phyloP scores from a whole-genome alignment of 192 early-diverging fungal species.

The Jimgerdemannia lactiflua region DNA sequence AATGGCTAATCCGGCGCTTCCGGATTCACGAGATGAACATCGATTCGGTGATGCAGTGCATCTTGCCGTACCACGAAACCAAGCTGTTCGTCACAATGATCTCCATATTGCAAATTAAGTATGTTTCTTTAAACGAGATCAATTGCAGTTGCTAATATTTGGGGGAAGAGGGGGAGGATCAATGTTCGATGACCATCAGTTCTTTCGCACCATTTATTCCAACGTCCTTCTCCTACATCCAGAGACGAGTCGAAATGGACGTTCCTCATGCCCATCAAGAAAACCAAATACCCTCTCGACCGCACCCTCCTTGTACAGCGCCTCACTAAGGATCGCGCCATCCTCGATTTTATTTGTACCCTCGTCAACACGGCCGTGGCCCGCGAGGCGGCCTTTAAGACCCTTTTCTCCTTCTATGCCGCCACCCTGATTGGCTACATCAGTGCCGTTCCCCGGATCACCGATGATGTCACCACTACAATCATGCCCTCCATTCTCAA shows the following conservation, averaged over 20 bases:
- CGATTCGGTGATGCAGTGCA: conserved; percentile 66
- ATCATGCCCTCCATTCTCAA: conserved; percentile 60
- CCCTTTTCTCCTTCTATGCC: conserved; percentile 65
- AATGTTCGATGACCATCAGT: neutral
- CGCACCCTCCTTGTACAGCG: conserved; percentile 69
- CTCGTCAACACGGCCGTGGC: conserved; percentile 44
- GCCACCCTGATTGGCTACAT: conserved; percentile 60
- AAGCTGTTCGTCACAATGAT: conserved; percentile 83
- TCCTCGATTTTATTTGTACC: conserved; percentile 79
- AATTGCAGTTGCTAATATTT: no score
- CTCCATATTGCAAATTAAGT: conserved; percentile 65
- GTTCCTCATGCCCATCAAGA: conserved; percentile 56
- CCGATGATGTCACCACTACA: conserved; percentile 50
- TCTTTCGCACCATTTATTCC: neutral
- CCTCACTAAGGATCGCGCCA: conserved; percentile 60
- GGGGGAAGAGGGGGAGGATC: no score
- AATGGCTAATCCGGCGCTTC: conserved; percentile 90
- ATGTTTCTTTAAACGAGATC: conserved; percentile 19
- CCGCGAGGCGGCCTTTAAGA: conserved; percentile 40
- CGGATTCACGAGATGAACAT: conserved; percentile 88
- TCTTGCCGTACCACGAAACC: conserved; percentile 95
- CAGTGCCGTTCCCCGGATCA: conserved; percentile 35
- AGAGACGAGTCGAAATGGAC: conserved; percentile 51
- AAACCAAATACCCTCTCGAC: conserved; percentile 57
- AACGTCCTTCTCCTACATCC: conserved; percentile 4